These are phyloP conservation scores for Sugiyamaella lignohabitans DNA, from an alignment of 805 yeast species.

Conservation along the genomic window DNA sequence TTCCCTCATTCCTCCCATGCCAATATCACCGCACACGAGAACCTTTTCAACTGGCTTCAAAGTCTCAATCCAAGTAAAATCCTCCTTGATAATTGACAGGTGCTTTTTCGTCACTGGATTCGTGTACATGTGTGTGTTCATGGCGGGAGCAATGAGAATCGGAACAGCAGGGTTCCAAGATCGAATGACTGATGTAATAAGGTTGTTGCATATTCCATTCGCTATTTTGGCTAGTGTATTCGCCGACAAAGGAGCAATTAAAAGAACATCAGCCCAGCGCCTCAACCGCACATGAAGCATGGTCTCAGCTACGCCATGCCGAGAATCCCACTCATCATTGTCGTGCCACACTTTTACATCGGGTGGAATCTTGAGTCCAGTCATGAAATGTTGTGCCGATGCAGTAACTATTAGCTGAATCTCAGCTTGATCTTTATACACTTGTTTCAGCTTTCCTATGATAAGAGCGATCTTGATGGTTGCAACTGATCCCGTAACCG, in stretches of 20 bases:
- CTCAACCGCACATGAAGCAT: conserved; percentile 87
- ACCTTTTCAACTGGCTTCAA: conserved; percentile 94
- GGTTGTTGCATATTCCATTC: conserved; percentile 85
- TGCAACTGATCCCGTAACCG: conserved; percentile 95
- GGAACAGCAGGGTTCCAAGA: conserved; percentile 97
- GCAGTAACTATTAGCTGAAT: conserved; percentile 77
- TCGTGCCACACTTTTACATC: conserved; percentile 89
- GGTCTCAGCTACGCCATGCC: conserved; percentile 70
- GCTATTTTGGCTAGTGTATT: conserved; percentile 86
- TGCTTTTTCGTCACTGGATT: conserved; percentile 85
- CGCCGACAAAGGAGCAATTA: conserved; percentile 91
- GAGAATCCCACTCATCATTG: conserved; percentile 85
- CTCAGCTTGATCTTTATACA: conserved; percentile 64
- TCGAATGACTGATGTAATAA: conserved; percentile 79
- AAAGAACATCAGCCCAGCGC: conserved; percentile 92
- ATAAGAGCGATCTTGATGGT: conserved; percentile 88
- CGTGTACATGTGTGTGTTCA: conserved; percentile 90
- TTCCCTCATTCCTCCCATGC: conserved; percentile 99
- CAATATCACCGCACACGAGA: conserved; percentile 90
- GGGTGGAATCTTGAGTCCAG: conserved; percentile 29
- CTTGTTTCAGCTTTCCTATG: conserved; percentile 76
- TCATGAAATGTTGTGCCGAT: conserved; percentile 31
- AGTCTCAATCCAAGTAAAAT: conserved; percentile 89
- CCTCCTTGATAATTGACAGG: conserved; percentile 62
- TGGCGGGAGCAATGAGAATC: conserved; percentile 85